A percentile compares a stretch with the other conserved stretches of the same genome.
These are phyloP conservation scores for Fomitiporia mediterranea DNA, from an alignment of 1,284 basidiomycete species.

Conservation along the genomic window DNA sequence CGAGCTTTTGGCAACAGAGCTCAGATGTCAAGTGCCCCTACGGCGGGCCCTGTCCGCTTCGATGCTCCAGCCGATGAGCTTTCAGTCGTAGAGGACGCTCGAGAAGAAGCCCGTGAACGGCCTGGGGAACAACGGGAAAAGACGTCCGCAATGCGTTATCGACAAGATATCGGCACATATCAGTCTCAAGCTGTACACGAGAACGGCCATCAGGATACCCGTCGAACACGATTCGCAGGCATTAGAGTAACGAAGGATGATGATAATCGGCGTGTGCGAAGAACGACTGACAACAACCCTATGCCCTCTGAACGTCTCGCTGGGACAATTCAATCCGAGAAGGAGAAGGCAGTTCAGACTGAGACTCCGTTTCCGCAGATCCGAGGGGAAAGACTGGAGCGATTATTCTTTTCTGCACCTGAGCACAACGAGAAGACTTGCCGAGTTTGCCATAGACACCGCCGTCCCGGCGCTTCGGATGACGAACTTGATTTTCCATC, in stretches of 20 bases:
- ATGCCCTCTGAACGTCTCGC: neutral
- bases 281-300: neutral
- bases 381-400: conserved; percentile 67
- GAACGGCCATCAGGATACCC: neutral
- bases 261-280: conserved; percentile 12
- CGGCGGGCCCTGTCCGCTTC: conserved; percentile 33
- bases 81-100: conserved; percentile 45
- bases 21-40: conserved; percentile 45
- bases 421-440: conserved; percentile 68
- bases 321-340: conserved; percentile 25
- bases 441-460: conserved; percentile 52
- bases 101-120: conserved; percentile 52
- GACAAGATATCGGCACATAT: neutral
- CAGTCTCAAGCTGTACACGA: neutral
- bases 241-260: neutral
- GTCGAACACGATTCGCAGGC: neutral
- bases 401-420: conserved; percentile 74
- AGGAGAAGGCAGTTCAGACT: neutral
- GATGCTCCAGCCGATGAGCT: conserved; percentile 23
- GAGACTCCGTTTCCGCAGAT: conserved; percentile 78
- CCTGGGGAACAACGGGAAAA: conserved; percentile 52
- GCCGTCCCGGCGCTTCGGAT: conserved; percentile 25
- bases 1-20: conserved; percentile 28
- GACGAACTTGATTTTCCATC: conserved; percentile 24
- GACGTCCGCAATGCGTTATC: conserved; percentile 28